These are phyloP conservation scores for Ricinus communis DNA, from an alignment of 345 rosid species.

Conservation along the genomic window DNA sequence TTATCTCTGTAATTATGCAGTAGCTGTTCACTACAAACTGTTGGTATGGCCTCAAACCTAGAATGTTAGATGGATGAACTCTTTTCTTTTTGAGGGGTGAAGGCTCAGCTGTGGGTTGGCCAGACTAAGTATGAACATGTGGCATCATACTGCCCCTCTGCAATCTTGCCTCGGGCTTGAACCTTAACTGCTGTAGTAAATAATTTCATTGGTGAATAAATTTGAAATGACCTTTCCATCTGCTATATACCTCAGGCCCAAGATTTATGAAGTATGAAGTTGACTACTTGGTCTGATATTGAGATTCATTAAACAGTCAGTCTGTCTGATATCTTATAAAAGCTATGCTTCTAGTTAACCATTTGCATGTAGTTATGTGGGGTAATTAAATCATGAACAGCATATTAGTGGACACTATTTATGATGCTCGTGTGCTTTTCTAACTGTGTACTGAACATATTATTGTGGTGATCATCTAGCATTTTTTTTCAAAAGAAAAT, in stretches of 20 bases:
- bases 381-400: background rate
- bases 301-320: background rate
- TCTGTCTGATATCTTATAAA: background rate
- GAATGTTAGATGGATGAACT: background rate
- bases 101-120: background rate
- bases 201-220: background rate
- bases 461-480: background rate
- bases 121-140: constrained; percentile 8
- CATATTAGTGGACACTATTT: background rate
- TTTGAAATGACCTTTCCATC: background rate
- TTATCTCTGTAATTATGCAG: background rate
- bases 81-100: background rate
- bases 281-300: background rate
- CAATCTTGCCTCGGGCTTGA: constrained; percentile 1
- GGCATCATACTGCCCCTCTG: background rate
- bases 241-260: background rate
- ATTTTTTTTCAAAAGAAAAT: background rate
- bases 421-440: background rate
- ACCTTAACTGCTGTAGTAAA: background rate
- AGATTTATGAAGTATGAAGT: background rate
- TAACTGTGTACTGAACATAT: background rate
- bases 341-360: background rate
- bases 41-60: background rate
- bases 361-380: background rate
- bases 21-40: background rate